phyloP scores from a whole-genome alignment of 257 asterid genomes.

The Solanum okadae region DNA sequence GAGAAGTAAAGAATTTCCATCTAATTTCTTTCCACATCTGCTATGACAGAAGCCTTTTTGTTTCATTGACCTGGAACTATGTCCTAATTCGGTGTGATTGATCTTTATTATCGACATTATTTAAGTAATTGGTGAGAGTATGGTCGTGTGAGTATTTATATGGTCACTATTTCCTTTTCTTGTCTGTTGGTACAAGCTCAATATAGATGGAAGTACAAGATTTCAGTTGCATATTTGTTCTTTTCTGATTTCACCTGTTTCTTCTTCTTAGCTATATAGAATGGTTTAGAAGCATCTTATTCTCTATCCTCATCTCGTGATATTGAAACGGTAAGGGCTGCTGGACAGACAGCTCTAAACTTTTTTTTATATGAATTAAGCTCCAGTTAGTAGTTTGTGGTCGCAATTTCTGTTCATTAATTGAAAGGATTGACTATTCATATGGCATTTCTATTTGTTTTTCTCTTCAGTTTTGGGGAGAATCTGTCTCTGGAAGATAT shows the following conservation, averaged over 20 bases:
- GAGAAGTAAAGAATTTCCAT: not conserved
- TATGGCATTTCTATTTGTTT: not conserved
- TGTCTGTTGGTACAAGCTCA: not conserved
- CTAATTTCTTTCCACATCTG: not conserved
- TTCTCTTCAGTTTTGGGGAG: not conserved
- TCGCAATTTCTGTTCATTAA: not conserved
- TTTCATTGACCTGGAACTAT: not conserved
- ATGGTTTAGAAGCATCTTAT: not conserved
- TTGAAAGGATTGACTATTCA: not conserved
- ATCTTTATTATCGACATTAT: not conserved
- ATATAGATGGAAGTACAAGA: not conserved
- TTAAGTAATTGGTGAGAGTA: not conserved
- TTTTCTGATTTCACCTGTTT: not conserved
- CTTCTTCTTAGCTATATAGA: not conserved
- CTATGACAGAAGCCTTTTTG: not conserved
- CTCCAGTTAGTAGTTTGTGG: not conserved
- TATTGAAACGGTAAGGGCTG: not conserved
- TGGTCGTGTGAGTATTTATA: not conserved
- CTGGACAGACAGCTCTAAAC: not conserved
- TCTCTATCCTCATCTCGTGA: not conserved
- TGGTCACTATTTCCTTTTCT: not conserved
- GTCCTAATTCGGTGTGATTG: not conserved
- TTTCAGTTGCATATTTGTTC: not conserved
- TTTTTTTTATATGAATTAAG: not conserved
- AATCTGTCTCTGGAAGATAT: not conserved